Percentiles rank a stretch among this genome's conserved stretches.
phyloP scores from a whole-genome alignment of 2,329 filamentous ascomycete species.

The Colletotrichum salicis region DNA sequence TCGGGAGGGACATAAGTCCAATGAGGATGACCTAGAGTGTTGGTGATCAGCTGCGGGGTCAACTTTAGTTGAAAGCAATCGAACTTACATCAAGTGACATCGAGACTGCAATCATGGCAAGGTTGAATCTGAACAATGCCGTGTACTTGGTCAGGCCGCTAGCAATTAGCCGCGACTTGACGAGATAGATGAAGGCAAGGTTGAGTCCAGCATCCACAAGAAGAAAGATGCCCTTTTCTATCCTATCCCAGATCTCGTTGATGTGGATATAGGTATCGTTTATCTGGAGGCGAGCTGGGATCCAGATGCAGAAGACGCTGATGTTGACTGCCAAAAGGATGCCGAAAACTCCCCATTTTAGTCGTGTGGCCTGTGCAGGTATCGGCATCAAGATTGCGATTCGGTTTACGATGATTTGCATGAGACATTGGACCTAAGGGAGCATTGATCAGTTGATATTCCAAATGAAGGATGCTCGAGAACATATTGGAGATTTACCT shows the following conservation, averaged over 20 bases:
- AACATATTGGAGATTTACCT: background rate
- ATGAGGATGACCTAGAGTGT: conserved; percentile 29
- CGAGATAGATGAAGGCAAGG: conserved; percentile 56
- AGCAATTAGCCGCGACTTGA: conserved; percentile 56
- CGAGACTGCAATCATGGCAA: conserved; percentile 40
- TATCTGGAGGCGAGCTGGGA: conserved; percentile 57
- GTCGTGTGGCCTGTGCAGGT: conserved; percentile 45
- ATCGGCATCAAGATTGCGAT: conserved; percentile 57
- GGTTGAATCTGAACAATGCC: conserved; percentile 50
- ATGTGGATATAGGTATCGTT: conserved; percentile 50
- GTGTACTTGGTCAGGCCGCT: conserved; percentile 61
- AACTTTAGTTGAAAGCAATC: fast-evolving
- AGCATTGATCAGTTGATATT: background rate
- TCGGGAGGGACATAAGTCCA: conserved; percentile 42
- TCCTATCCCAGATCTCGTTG: conserved; percentile 60
- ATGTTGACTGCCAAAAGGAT: conserved; percentile 58
- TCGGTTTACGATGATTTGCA: conserved; percentile 64
- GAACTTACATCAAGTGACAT: conserved; percentile 42
- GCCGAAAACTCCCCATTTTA: conserved; percentile 56
- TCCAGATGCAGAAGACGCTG: conserved; percentile 61
- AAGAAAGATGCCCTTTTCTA: conserved; percentile 59
- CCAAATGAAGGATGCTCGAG: background rate
- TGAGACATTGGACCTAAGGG: conserved; percentile 52
- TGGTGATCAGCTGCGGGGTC: background rate
- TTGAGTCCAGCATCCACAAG: conserved; percentile 58